Percentiles rank a stretch among this genome's conserved stretches.
These are phyloP conservation scores for Fistulifera pelliculosa DNA, from an alignment of 108 stramenopile genomes.

Conservation along the genomic window DNA sequence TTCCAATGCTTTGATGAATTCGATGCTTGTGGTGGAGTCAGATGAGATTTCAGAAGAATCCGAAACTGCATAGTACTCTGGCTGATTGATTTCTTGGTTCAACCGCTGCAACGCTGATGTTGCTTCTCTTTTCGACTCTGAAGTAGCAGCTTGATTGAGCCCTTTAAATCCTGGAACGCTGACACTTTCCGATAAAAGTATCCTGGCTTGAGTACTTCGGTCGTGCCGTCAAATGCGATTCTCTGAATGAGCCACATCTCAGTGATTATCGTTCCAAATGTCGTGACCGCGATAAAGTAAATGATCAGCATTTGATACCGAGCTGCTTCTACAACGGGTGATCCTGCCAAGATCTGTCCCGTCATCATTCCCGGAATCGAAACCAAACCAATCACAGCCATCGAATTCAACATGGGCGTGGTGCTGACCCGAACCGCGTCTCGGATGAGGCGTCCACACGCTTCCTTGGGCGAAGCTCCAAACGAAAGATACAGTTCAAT, in stretches of 20 bases:
- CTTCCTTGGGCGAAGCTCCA: constrained; percentile 35
- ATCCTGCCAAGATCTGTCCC: constrained; percentile 84
- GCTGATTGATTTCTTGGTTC: not conserved
- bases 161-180: not conserved
- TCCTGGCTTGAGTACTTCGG: constrained; percentile 16
- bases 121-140: no score
- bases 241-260: constrained; percentile 34
- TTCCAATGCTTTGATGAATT: no score
- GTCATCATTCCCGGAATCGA: constrained; percentile 92
- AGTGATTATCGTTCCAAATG: constrained; percentile 26
- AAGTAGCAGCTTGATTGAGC: not conserved
- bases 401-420: constrained; percentile 63
- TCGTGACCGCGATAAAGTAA: constrained; percentile 57
- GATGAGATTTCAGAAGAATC: no score
- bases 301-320: constrained; percentile 81
- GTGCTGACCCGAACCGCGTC: constrained; percentile 37
- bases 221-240: constrained; percentile 45
- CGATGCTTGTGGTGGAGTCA: no score
- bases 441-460: constrained; percentile 20
- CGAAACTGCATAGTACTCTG: not conserved
- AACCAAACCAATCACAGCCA: constrained; percentile 74
- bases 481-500: constrained; percentile 44
- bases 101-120: not conserved
- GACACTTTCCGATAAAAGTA: not conserved
- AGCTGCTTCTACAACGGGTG: constrained; percentile 70